Percentiles rank a stretch among this genome's conserved stretches.
Conservation (phyloP, 495 filamentous ascomycete species). For the Aspergillus ostianus region DNA sequence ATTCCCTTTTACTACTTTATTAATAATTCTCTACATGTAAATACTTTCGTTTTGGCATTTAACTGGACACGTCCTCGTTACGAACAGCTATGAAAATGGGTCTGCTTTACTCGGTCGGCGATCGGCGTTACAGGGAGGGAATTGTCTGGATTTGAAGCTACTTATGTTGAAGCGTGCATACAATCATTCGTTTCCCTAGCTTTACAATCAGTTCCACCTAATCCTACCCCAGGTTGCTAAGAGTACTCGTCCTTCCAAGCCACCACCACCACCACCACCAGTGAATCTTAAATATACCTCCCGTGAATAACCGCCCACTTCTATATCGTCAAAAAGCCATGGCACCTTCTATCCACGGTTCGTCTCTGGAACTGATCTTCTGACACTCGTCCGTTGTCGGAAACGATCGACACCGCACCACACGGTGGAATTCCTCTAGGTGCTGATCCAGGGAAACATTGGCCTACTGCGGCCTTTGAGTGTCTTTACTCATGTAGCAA, state of each 20-base stretch:
- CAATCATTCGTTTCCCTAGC: not conserved
- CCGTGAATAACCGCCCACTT: not conserved
- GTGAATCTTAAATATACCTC: not conserved
- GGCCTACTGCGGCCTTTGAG: too few relatives aligned
- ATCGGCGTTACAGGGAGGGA: not conserved
- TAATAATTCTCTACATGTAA: not conserved
- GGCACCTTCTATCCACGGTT: not conserved
- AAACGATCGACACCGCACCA: not conserved
- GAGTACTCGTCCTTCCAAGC: too few relatives aligned
- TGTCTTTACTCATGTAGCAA: too few relatives aligned
- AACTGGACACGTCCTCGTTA: not conserved
- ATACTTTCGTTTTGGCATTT: not conserved
- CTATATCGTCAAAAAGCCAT: not conserved
- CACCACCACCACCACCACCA: too few relatives aligned
- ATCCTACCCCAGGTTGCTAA: too few relatives aligned
- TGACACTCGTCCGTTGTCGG: not conserved
- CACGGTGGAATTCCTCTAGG: not conserved
- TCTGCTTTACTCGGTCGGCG: not conserved
- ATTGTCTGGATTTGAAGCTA: not conserved
- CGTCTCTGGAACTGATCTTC: not conserved
- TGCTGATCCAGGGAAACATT: not conserved
- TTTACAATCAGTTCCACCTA: too few relatives aligned
- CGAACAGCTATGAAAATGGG: not conserved
- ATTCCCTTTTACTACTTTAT: not conserved
- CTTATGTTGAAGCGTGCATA: not conserved